phyloP scores from a whole-genome alignment of 495 filamentous ascomycete species.

The Staphylotrichum tortipilum region DNA sequence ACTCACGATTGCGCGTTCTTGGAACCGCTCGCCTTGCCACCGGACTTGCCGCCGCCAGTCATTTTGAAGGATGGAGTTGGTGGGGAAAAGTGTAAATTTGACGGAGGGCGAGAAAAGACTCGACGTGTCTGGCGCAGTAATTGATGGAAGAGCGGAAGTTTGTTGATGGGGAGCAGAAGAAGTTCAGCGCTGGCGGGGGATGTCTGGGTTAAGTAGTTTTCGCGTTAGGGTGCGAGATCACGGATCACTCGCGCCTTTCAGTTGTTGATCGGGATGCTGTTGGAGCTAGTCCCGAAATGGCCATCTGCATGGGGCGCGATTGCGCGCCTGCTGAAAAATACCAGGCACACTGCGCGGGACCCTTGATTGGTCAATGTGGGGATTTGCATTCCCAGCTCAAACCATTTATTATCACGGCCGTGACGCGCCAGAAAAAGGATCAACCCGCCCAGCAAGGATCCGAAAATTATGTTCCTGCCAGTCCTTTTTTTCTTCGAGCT shows the following conservation, averaged over 20 bases:
- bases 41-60: slow-evolving; percentile 97
- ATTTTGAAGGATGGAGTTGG: slow-evolving; percentile 61
- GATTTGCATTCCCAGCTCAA: neutral
- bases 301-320: slow-evolving; percentile 7
- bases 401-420: slow-evolving; percentile 1
- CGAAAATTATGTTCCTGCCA: neutral
- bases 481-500: neutral
- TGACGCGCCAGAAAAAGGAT: neutral
- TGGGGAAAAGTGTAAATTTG: slow-evolving; percentile 21
- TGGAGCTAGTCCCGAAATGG: slow-evolving; percentile 36
- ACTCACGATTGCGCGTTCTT: slow-evolving; percentile 97
- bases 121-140: slow-evolving; percentile 9
- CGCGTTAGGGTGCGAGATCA: slow-evolving; percentile 41
- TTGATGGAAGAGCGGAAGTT: slow-evolving; percentile 24
- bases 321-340: slow-evolving; percentile 11
- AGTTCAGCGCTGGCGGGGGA: slow-evolving; percentile 36
- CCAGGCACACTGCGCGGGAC: slow-evolving; percentile 1
- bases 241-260: slow-evolving; percentile 29
- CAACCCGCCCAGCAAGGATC: neutral
- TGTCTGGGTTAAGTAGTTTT: slow-evolving; percentile 45
- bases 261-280: slow-evolving; percentile 28
- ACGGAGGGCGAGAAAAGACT: slow-evolving; percentile 22
- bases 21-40: slow-evolving; percentile 93
- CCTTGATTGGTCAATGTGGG: slow-evolving; percentile 11
- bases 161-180: slow-evolving; percentile 29